Conservation (phyloP, 2,329 filamentous ascomycete genomes). For the Neocucurbitaria cava region DNA sequence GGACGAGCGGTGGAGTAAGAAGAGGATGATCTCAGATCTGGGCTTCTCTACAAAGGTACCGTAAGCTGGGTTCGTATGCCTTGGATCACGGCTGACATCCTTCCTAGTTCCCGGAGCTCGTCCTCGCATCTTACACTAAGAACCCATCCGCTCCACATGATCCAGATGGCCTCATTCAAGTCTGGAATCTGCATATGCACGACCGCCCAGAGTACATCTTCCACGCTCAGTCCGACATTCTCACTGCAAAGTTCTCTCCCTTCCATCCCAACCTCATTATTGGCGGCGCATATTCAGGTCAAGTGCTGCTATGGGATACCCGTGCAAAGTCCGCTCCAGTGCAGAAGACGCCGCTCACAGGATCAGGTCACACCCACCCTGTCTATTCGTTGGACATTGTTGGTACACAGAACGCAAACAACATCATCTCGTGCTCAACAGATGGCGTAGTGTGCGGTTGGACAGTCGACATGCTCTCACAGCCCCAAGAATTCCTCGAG, state of each 20-base stretch:
- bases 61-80: neutral
- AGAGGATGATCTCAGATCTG: constrained; percentile 94
- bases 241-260: constrained; percentile 96
- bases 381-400: constrained; percentile 96
- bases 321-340: constrained; percentile 82
- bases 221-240: constrained; percentile 92
- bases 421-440: constrained; percentile 95
- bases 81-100: constrained; percentile 21
- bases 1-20: constrained; percentile 95
- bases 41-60: constrained; percentile 88
- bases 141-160: constrained; percentile 94
- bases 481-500: constrained; percentile 93
- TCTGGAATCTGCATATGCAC: constrained; percentile 97
- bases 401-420: constrained; percentile 97
- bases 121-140: constrained; percentile 96
- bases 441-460: constrained; percentile 97
- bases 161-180: constrained; percentile 89
- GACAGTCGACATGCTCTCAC: constrained; percentile 97
- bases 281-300: constrained; percentile 94
- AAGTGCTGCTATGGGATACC: constrained; percentile 97
- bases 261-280: constrained; percentile 97
- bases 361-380: constrained; percentile 93
- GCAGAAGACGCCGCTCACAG: constrained; percentile 94
- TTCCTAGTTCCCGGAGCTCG: constrained; percentile 78
- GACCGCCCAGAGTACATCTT: constrained; percentile 96